Evolutionary conservation across 352 stramenopile genomes (phyloP).

Genomic region (Nothophytophthora sp.): DNA sequence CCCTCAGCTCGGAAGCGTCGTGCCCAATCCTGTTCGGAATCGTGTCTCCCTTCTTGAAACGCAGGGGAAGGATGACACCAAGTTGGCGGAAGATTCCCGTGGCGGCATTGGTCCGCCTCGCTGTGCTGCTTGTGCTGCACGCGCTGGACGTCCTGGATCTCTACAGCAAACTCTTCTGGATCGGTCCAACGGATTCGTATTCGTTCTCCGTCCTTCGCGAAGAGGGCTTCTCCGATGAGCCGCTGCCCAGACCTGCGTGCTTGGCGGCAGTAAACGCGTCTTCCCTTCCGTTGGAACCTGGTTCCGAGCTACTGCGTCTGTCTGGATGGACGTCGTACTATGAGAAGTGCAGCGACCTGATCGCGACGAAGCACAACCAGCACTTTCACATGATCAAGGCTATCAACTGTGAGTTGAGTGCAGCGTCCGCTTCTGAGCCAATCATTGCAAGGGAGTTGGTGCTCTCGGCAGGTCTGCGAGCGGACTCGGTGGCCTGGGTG

Average conservation of each 20-base stretch:
- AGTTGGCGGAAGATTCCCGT: constrained; percentile 3
- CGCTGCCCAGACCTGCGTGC: constrained; percentile 16
- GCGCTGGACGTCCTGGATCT: constrained; percentile 37
- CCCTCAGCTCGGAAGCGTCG: too few relatives aligned
- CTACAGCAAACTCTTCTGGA: constrained; percentile 34
- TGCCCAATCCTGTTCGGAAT: too few relatives aligned
- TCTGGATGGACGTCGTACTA: constrained; percentile 42
- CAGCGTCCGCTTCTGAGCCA: constrained; percentile 3
- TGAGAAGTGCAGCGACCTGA: constrained; percentile 29
- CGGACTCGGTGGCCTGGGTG: constrained; percentile 55
- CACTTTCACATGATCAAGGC: constrained; percentile 32
- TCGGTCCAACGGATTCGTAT: constrained; percentile 38
- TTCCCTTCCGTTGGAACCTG: constrained; percentile 4
- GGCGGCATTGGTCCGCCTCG: constrained; percentile 12
- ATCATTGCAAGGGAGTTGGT: constrained; percentile 31
- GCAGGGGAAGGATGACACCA: constrained; percentile 8
- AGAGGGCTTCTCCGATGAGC: constrained; percentile 13
- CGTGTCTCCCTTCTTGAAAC: too few relatives aligned
- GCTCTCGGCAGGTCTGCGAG: constrained; percentile 38
- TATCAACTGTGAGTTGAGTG: constrained; percentile 23
- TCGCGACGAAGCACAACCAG: constrained; percentile 18
- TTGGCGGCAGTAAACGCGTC: not conserved
- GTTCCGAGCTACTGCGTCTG: constrained; percentile 10
- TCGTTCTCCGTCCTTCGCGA: constrained; percentile 29
- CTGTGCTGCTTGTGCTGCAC: constrained; percentile 25